Evolutionary conservation across 257 asterid species (phyloP).

Genomic region (Osmanthus fragrans): DNA sequence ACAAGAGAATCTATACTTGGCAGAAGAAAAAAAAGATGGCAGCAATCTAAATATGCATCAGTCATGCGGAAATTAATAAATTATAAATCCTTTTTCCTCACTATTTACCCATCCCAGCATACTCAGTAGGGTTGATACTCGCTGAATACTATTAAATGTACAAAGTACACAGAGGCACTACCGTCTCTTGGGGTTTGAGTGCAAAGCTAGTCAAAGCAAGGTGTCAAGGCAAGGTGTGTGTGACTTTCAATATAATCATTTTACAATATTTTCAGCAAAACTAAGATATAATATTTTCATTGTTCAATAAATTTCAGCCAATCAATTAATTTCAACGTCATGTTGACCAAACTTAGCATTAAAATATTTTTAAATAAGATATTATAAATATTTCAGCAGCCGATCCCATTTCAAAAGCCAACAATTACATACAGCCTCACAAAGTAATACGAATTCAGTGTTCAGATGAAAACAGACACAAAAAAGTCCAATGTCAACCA

Average conservation of each 20-base stretch:
- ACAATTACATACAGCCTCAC: background rate
- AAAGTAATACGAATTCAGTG: background rate
- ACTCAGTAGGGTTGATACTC: background rate
- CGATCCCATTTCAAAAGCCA: background rate
- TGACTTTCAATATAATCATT: background rate
- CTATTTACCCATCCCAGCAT: background rate
- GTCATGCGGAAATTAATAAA: background rate
- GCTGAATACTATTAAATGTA: background rate
- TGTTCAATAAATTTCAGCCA: background rate
- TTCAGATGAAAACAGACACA: background rate
- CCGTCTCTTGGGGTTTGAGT: background rate
- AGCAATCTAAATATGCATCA: conserved; percentile 11
- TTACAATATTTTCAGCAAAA: background rate
- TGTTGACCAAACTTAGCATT: background rate
- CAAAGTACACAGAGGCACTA: background rate
- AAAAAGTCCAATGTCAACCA: background rate
- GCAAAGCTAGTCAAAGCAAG: background rate
- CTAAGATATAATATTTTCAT: background rate
- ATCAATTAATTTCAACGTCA: background rate
- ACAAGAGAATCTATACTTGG: conserved; percentile 9
- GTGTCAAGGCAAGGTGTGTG: background rate
- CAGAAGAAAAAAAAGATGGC: conserved; percentile 11
- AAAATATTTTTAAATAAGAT: background rate
- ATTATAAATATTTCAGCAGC: background rate
- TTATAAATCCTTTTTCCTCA: background rate